A percentile compares a stretch with the other conserved stretches of the same genome.
phyloP scores from a whole-genome alignment of 805 yeast genomes.

The Sungouiella thailandica region DNA sequence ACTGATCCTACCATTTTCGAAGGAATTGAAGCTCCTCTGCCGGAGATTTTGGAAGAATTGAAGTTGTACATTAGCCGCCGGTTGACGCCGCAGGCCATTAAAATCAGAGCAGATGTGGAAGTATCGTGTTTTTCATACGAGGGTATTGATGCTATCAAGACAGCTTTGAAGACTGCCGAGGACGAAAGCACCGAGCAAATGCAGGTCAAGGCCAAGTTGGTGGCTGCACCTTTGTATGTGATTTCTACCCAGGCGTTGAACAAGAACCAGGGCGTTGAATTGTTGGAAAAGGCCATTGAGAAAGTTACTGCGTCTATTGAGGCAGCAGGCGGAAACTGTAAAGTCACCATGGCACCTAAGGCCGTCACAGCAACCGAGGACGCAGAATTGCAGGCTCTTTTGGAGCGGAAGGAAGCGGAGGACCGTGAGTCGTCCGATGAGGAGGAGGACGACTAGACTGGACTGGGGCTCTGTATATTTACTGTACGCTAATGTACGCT shows the following conservation, averaged over 20 bases:
- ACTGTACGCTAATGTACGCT: too few species aligned
- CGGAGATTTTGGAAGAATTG: slow-evolving; percentile 77
- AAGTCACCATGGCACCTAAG: slow-evolving; percentile 96
- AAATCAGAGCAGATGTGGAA: slow-evolving; percentile 97
- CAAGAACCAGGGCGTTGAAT: slow-evolving; percentile 80
- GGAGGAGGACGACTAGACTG: slow-evolving; percentile 45
- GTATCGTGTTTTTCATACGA: slow-evolving; percentile 96
- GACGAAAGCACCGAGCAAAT: slow-evolving; percentile 73
- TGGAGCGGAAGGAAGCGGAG: slow-evolving; percentile 90
- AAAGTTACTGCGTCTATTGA: slow-evolving; percentile 67
- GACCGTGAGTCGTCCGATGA: slow-evolving; percentile 81
- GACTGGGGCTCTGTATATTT: neutral
- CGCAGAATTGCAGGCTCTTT: slow-evolving; percentile 92
- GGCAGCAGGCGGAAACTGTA: slow-evolving; percentile 77
- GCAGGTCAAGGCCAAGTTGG: slow-evolving; percentile 89
- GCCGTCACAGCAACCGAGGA: slow-evolving; percentile 98
- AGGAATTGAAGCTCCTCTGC: slow-evolving; percentile 64
- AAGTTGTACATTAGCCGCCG: slow-evolving; percentile 85
- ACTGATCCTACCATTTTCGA: slow-evolving; percentile 88
- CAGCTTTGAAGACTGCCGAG: slow-evolving; percentile 85
- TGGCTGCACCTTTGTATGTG: slow-evolving; percentile 96
- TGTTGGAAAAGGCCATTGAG: slow-evolving; percentile 74
- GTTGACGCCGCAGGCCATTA: slow-evolving; percentile 96
- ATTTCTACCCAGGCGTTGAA: slow-evolving; percentile 90
- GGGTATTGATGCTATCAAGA: slow-evolving; percentile 95